Conservation (phyloP, 176 grass and related monocot genomes). For the Ensete ventricosum region DNA sequence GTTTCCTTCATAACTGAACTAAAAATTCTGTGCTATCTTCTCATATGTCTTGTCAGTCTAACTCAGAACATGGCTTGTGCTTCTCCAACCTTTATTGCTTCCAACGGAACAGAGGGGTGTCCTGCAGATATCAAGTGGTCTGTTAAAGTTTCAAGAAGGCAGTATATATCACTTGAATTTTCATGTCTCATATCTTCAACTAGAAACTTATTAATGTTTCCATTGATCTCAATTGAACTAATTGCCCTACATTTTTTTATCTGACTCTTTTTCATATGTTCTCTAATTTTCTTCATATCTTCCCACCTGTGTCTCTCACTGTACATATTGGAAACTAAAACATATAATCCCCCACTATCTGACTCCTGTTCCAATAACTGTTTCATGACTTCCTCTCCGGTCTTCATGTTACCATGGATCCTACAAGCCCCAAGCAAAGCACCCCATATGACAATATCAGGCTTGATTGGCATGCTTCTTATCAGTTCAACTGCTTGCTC, state of each 20-base stretch:
- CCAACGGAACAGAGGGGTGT: background rate
- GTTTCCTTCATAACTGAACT: background rate
- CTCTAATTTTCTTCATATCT: conserved; percentile 5
- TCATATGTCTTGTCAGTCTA: background rate
- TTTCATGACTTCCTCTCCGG: background rate
- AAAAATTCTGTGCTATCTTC: too few species aligned
- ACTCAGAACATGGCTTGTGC: background rate
- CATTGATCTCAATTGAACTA: conserved; percentile 7
- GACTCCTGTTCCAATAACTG: background rate
- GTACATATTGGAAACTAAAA: conserved; percentile 12
- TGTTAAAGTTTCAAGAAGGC: background rate
- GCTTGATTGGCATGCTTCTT: background rate
- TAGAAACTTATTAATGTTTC: background rate
- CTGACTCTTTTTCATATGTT: background rate
- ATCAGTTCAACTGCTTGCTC: conserved; percentile 6
- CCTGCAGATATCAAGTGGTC: background rate
- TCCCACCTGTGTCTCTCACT: background rate
- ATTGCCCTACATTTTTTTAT: conserved; percentile 2
- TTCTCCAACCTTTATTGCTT: background rate
- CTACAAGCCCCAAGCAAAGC: conserved; percentile 14
- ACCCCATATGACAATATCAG: conserved; percentile 5
- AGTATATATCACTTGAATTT: conserved; percentile 1
- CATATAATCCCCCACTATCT: background rate
- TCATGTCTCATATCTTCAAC: conserved; percentile 7
- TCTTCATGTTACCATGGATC: background rate